phyloP scores from a whole-genome alignment of 2,329 filamentous ascomycete species.

The Arthroderma uncinatum region DNA sequence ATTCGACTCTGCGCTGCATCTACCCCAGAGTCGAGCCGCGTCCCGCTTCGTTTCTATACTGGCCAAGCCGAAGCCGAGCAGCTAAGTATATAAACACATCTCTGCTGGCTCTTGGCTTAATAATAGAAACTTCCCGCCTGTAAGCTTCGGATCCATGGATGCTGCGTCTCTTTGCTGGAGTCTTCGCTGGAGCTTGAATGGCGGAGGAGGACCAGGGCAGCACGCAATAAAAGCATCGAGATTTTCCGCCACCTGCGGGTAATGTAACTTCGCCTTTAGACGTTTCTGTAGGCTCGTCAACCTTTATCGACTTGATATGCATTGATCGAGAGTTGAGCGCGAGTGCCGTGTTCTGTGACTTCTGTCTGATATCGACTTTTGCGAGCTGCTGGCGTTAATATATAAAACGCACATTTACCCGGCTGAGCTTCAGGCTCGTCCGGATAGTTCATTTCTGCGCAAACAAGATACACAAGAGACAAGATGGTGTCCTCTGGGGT shows the following conservation, averaged over 20 bases:
- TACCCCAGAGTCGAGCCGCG: background rate
- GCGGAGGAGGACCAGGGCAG: background rate
- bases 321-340: too few relatives aligned
- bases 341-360: too few relatives aligned
- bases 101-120: background rate
- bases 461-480: background rate
- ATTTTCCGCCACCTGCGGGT: background rate
- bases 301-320: background rate
- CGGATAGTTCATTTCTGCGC: background rate
- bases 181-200: background rate
- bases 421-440: background rate
- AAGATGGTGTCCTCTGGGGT: background rate
- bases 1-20: too few relatives aligned
- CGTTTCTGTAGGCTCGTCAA: background rate
- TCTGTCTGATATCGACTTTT: too few relatives aligned
- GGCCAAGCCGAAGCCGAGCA: background rate
- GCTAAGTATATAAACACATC: too few relatives aligned
- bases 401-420: background rate
- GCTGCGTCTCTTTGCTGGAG: background rate
- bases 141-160: background rate
- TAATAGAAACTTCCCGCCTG: constrained; percentile 3
- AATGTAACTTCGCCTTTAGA: background rate
- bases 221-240: constrained; percentile 1
- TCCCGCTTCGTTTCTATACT: background rate
- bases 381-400: too few relatives aligned